phyloP scores from a whole-genome alignment of 73 alveolate genomes.

The Paramecium pentaurelia region DNA sequence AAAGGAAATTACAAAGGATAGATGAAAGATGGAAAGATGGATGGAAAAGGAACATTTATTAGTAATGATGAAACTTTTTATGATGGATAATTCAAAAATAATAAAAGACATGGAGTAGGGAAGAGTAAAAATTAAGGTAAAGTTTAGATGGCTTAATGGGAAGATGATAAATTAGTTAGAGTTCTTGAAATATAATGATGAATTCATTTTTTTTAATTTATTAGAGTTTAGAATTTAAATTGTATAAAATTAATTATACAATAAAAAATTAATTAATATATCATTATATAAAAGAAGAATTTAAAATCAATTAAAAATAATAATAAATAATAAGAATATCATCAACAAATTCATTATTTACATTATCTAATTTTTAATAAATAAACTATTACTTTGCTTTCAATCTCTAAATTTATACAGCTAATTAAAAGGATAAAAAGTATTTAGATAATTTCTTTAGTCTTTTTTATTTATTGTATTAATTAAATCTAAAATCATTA shows the following conservation, averaged over 20 bases:
- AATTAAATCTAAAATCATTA: background rate
- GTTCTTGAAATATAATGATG: background rate
- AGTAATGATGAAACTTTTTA: background rate
- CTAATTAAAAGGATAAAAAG: background rate
- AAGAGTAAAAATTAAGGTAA: background rate
- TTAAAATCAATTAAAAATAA: background rate
- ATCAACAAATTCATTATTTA: background rate
- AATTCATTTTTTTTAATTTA: background rate
- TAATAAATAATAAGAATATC: background rate
- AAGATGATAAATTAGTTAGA: background rate
- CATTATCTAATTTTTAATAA: background rate
- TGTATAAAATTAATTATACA: background rate
- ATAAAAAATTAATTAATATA: too few species aligned
- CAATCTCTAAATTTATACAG: background rate
- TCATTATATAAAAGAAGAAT: background rate
- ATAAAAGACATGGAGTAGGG: background rate
- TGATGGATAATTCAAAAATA: background rate
- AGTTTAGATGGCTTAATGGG: background rate
- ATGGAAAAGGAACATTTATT: background rate
- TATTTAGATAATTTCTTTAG: background rate
- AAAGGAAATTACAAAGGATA: background rate
- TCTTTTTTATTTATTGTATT: background rate
- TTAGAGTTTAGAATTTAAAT: background rate
- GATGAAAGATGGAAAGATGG: background rate
- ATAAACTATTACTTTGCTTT: background rate